Evolutionary conservation across 371 early-diverging fungal species (phyloP).

Genomic region (Mortierella sp.): DNA sequence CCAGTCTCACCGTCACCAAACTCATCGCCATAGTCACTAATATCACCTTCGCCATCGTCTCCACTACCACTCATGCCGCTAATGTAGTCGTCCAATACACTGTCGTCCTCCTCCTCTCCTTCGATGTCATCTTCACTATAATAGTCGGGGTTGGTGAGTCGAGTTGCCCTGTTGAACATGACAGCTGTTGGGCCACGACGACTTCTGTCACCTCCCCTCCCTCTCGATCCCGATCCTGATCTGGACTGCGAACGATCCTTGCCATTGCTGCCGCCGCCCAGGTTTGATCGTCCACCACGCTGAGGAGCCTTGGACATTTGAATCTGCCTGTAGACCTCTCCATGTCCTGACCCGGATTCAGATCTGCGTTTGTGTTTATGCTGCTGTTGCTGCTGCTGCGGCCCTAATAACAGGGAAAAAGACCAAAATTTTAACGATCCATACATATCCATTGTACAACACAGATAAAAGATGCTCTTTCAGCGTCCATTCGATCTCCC

Average conservation of each 20-base stretch:
- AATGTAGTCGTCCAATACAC: background rate
- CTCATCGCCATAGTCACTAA: background rate
- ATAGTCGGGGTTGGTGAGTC: background rate
- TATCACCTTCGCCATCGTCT: background rate
- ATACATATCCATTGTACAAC: background rate
- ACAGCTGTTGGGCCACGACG: slow-evolving; percentile 6
- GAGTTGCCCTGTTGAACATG: slow-evolving; percentile 32
- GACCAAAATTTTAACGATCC: background rate
- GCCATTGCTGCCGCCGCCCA: background rate
- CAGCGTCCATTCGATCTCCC: background rate
- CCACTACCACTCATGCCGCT: background rate
- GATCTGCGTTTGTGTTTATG: background rate
- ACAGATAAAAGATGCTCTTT: too few relatives aligned
- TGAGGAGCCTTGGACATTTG: slow-evolving; percentile 12
- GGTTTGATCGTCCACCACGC: background rate
- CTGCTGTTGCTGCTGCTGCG: background rate
- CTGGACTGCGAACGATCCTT: background rate
- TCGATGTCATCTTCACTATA: background rate
- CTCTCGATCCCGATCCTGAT: slow-evolving; percentile 7
- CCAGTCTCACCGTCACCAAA: background rate
- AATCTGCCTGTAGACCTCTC: slow-evolving; percentile 11
- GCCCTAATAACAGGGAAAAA: background rate
- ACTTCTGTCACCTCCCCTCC: background rate
- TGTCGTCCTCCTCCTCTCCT: background rate
- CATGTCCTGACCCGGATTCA: slow-evolving; percentile 1